Evolutionary conservation across 2,329 filamentous ascomycete species (phyloP).

Genomic region (Colletotrichum orbiculare): DNA sequence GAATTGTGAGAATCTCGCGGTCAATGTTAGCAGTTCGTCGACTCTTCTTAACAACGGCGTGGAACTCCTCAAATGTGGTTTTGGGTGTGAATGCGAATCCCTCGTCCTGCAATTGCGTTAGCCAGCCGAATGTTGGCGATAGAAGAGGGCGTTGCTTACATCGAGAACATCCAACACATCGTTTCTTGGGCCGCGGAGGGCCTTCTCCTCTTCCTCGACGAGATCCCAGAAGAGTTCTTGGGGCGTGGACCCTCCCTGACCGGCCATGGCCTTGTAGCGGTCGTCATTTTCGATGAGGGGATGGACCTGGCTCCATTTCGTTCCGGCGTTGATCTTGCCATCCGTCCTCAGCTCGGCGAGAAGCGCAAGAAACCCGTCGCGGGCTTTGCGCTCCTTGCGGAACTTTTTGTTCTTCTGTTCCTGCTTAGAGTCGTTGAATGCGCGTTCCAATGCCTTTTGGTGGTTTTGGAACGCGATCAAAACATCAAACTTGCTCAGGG

Average conservation of each 20-base stretch:
- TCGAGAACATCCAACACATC: constrained; percentile 89
- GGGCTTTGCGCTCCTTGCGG: constrained; percentile 85
- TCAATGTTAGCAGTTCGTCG: constrained; percentile 89
- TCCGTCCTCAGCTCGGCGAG: constrained; percentile 78
- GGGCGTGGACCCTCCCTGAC: constrained; percentile 85
- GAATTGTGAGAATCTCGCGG: constrained; percentile 79
- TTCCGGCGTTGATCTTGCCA: constrained; percentile 88
- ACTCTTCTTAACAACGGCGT: constrained; percentile 84
- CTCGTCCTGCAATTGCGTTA: constrained; percentile 74
- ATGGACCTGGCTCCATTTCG: constrained; percentile 88
- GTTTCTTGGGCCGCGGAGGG: constrained; percentile 83
- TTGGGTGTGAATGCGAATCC: constrained; percentile 89
- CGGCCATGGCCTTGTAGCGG: constrained; percentile 85
- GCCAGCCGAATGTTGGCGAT: constrained; percentile 38
- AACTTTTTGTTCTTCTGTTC: constrained; percentile 84
- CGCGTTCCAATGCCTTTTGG: constrained; percentile 90
- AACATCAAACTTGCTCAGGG: constrained; percentile 88
- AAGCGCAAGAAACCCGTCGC: constrained; percentile 82
- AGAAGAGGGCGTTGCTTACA: constrained; percentile 62
- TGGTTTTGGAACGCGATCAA: constrained; percentile 94
- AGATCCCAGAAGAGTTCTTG: constrained; percentile 97
- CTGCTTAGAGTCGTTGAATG: constrained; percentile 91
- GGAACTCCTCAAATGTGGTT: constrained; percentile 90
- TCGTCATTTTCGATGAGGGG: constrained; percentile 81
- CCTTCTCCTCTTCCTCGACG: constrained; percentile 91